phyloP scores from a whole-genome alignment of 2,329 filamentous ascomycete genomes.

The Tolypocladium guangdongense region DNA sequence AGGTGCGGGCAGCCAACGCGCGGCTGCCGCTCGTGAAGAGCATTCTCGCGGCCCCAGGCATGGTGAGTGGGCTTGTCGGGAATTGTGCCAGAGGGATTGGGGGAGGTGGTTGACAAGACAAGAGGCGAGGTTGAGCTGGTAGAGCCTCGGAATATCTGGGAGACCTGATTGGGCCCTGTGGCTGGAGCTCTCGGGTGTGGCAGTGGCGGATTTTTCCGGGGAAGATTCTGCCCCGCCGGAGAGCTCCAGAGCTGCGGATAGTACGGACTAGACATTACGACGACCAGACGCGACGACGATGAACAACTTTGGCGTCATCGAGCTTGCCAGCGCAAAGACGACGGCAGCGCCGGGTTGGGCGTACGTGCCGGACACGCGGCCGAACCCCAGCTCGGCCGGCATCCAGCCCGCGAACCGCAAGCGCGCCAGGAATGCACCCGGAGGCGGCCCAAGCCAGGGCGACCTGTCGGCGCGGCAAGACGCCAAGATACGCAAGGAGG shows the following conservation, averaged over 20 bases:
- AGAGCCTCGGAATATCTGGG: background rate
- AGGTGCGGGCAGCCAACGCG: conserved; percentile 26
- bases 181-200: conserved; percentile 1
- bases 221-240: background rate
- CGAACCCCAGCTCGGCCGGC: conserved; percentile 41
- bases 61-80: conserved; percentile 14
- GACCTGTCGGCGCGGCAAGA: conserved; percentile 76
- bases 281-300: conserved; percentile 22
- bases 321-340: conserved; percentile 61
- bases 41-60: conserved; percentile 33
- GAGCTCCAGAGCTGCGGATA: background rate
- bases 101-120: background rate
- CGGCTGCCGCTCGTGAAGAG: conserved; percentile 29
- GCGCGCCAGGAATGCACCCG: conserved; percentile 51
- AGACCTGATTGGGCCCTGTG: conserved; percentile 6
- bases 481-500: conserved; percentile 67
- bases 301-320: conserved; percentile 69
- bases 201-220: conserved; percentile 10
- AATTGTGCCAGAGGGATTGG: background rate
- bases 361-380: conserved; percentile 69
- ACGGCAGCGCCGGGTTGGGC: conserved; percentile 78
- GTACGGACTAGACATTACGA: background rate
- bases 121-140: background rate
- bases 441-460: conserved; percentile 35
- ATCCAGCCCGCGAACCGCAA: conserved; percentile 52